Conservation (phyloP, 1,139 yeast species). For the Scheffersomyces stambukii region DNA sequence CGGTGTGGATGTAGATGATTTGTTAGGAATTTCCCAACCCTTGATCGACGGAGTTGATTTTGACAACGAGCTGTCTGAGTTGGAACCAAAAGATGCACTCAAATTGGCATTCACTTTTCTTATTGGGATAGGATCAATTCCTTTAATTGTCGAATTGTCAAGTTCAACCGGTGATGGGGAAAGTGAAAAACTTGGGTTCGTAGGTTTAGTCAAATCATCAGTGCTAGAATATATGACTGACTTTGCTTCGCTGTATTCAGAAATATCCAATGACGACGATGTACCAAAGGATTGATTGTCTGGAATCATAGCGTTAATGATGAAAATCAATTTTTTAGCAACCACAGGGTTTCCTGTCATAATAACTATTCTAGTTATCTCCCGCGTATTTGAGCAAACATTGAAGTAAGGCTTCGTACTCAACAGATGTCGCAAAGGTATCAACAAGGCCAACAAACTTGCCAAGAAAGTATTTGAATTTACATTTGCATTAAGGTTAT, state of each 20-base stretch:
- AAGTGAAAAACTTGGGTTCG: constrained; percentile 2
- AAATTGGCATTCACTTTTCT: constrained; percentile 6
- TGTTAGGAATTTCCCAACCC: constrained; percentile 46
- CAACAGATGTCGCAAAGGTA: constrained; percentile 36
- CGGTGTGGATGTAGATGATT: constrained; percentile 22
- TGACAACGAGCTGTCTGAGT: constrained; percentile 26
- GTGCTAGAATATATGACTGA: neutral
- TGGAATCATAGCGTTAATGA: constrained; percentile 48
- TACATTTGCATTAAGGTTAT: neutral
- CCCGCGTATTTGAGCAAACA: constrained; percentile 17
- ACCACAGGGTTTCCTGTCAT: constrained; percentile 61
- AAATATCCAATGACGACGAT: no score
- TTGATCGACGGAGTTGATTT: constrained; percentile 25
- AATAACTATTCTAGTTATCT: constrained; percentile 46
- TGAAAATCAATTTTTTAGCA: constrained; percentile 55
- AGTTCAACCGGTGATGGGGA: constrained; percentile 8
- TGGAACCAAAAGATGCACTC: constrained; percentile 15
- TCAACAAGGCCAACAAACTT: constrained; percentile 40
- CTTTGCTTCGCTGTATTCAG: no score
- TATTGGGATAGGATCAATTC: constrained; percentile 28
- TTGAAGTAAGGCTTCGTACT: constrained; percentile 28
- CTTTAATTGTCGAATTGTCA: no score
- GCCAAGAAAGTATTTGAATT: constrained; percentile 32
- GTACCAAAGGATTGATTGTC: no score
- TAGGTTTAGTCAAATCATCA: constrained; percentile 1